Evolutionary conservation across 1,139 yeast species (phyloP), one percentile per base, ranked within the genome.

Genomic region (Hansenula lynferdii): DNA sequence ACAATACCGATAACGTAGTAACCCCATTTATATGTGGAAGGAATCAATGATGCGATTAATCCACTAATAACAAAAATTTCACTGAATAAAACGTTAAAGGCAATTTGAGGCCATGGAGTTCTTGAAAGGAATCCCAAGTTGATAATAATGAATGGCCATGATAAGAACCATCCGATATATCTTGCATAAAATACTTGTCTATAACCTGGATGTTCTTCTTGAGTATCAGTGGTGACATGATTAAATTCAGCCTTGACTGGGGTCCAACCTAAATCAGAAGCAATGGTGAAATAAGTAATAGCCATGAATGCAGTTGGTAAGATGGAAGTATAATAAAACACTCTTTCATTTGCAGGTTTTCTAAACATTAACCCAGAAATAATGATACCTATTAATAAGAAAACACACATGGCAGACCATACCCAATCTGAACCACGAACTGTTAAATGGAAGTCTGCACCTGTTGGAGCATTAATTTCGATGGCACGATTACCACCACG

Each of bases 1-100:
- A 56, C 62, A 31, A 56, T 47, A 34, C 61, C 70, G 43, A 68
- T 60, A 31, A 70, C 65, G 44, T 67, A 77, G 66, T 72, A 77
- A 50, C 83, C 86, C 85, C 85, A 79, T 60, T 75, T 80, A 61
- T 80, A 80, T 39, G 77, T 63, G 12, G 84, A 73, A 38, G 58
- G 57, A 41, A 80, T 74, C 43, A 77, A 60, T 21, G 70, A 50
- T 47, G 81, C 85, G 53, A 77, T 67, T 55, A 79, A 66, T 36
- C 75, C 65, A 37, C 75, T 69, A 41, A 79, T 65, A 24, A 76
- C 78, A 50, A 61, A 74, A 15, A 75, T 65, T 54, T 71, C 77
- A 38, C 70, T 66, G 21, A 70, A 56, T 40, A 74, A 60, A 32
- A 74, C 54, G 34, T 70, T 62, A 53, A 64, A 62, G 28, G 64